phyloP scores from a whole-genome alignment of 768 basidiomycete genomes.

The Tylopilus sp. region DNA sequence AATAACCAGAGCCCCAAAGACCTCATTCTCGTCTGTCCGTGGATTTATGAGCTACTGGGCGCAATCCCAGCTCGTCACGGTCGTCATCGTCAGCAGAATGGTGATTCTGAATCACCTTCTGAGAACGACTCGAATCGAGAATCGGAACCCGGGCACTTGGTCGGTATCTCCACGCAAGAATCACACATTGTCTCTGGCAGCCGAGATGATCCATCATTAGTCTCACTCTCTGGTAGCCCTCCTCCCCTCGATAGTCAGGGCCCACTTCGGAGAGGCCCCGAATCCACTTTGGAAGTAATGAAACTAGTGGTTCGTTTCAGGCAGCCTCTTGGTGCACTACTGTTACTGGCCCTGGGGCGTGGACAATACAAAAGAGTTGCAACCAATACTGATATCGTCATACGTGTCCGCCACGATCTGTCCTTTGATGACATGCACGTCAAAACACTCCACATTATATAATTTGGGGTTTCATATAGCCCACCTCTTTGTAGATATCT shows the following conservation, averaged over 20 bases:
- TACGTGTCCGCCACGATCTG: conserved; percentile 5
- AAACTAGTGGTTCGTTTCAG: conserved; percentile 11
- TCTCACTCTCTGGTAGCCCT: neutral
- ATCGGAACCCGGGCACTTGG: neutral
- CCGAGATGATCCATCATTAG: neutral
- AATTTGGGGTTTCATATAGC: too few species aligned
- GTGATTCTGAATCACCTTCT: neutral
- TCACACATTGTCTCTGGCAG: neutral
- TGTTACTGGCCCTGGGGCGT: conserved; percentile 5
- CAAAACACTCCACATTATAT: conserved; percentile 6
- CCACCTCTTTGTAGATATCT: too few species aligned
- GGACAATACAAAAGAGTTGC: conserved; percentile 15
- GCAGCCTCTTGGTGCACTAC: conserved; percentile 12
- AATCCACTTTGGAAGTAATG: neutral
- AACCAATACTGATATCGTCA: conserved; percentile 7
- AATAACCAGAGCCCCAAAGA: neutral
- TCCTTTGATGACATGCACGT: conserved; percentile 7
- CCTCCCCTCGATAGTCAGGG: neutral
- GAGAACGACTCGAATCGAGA: conserved; percentile 3
- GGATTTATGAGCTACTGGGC: conserved; percentile 15
- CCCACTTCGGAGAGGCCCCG: neutral
- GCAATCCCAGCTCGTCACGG: neutral
- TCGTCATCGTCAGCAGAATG: neutral
- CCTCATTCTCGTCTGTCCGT: conserved; percentile 17
- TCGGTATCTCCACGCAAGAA: neutral